phyloP scores from a whole-genome alignment of 352 stramenopile genomes.

The Globisporangium sylvaticum region DNA sequence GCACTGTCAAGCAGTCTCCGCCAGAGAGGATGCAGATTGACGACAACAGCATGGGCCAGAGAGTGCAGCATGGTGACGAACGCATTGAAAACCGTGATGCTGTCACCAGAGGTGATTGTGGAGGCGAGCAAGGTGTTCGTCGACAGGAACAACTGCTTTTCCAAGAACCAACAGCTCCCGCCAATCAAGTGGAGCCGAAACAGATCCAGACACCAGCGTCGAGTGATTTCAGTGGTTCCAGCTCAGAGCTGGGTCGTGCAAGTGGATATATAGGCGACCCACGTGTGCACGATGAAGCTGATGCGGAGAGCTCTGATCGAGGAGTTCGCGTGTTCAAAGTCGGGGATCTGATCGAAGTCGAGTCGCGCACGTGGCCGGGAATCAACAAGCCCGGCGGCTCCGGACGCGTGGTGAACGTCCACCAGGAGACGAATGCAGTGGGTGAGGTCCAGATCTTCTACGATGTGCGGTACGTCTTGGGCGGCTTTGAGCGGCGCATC shows the following conservation, averaged over 20 bases:
- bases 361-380: constrained; percentile 76
- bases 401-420: constrained; percentile 46
- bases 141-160: neutral
- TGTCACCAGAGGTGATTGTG: neutral
- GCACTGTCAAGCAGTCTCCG: neutral
- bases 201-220: neutral
- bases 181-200: neutral
- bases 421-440: constrained; percentile 24
- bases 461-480: constrained; percentile 79
- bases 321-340: constrained; percentile 24
- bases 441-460: constrained; percentile 41
- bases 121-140: neutral
- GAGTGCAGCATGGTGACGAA: neutral
- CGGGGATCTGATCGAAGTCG: constrained; percentile 52
- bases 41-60: neutral
- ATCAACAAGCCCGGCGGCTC: constrained; percentile 85
- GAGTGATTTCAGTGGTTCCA: neutral
- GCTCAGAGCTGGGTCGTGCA: neutral
- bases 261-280: neutral
- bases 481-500: constrained; percentile 73
- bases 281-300: neutral
- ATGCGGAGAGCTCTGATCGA: neutral
- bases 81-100: neutral
- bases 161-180: neutral
- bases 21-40: neutral